A percentile compares a stretch with the other conserved stretches of the same genome.
Conservation (phyloP, 2,329 filamentous ascomycete genomes). For the Tothia fuscella region DNA sequence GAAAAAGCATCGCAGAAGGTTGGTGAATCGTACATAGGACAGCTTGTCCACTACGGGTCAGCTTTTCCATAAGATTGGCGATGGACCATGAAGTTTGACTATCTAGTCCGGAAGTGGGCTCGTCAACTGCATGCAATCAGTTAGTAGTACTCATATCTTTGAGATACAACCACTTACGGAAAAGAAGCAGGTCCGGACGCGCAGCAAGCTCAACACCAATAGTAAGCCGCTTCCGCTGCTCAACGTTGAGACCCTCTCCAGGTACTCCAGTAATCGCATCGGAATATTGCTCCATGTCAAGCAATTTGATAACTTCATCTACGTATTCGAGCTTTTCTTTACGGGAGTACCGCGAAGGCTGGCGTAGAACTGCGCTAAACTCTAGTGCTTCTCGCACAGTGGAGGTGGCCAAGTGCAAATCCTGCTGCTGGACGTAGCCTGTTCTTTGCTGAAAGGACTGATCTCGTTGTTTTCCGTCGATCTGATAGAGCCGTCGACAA, state of each 20-base stretch:
- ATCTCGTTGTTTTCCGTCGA: slow-evolving; percentile 51
- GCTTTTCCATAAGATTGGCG: slow-evolving; percentile 47
- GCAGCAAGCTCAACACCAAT: slow-evolving; percentile 64
- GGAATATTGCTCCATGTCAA: slow-evolving; percentile 53
- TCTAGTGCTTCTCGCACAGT: slow-evolving; percentile 9
- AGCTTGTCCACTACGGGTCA: slow-evolving; percentile 38
- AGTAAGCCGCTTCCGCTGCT: slow-evolving; percentile 59
- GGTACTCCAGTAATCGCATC: slow-evolving; percentile 48
- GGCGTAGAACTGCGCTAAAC: slow-evolving; percentile 8
- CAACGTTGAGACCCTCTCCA: slow-evolving; percentile 47
- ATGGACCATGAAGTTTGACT: slow-evolving; percentile 53
- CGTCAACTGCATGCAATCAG: too few species aligned
- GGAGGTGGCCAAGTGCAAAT: slow-evolving; percentile 34
- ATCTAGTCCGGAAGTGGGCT: slow-evolving; percentile 49
- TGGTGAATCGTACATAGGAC: slow-evolving; percentile 38
- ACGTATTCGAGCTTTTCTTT: slow-evolving; percentile 56
- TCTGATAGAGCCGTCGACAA: slow-evolving; percentile 56
- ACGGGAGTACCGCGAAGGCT: slow-evolving; percentile 22
- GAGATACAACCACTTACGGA: too few species aligned
- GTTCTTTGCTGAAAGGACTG: slow-evolving; percentile 56
- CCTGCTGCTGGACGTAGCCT: slow-evolving; percentile 37
- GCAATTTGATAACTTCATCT: slow-evolving; percentile 50
- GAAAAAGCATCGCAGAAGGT: slow-evolving; percentile 32
- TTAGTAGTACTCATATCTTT: too few species aligned
- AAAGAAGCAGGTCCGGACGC: slow-evolving; percentile 50